Base-by-base conservation (phyloP, 2,329 filamentous ascomycete genomes). In the Fusarium transvaalense region DNA sequence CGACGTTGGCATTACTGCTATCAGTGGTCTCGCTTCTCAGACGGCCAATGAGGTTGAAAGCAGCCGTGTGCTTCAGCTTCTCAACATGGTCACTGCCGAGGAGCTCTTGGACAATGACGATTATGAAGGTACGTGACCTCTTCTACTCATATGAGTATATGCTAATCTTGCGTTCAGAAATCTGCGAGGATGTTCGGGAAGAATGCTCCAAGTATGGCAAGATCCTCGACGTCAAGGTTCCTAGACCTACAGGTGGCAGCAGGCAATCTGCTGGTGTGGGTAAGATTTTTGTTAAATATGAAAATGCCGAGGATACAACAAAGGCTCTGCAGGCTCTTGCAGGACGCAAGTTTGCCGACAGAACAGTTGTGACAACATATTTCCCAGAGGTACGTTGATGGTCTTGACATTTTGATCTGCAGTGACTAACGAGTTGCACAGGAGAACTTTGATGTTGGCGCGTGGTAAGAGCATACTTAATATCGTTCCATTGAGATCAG, bases 41-140 rank as follows among this genome's bases (percentile, higher is more conserved):
- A 93, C 90, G 5, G 91, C 92, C 37, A 86, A 86, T 57, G 92
- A 94, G 63, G 84, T 92, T 34, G 94, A 97, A 72, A 89, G 91
- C 63, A 92, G 92, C 69, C 88, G 92, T 57, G 95, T 99, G 17
- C 79, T 99, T 64, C 95, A 97, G 81, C 84, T 99, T 65, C 88
- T 99, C 76, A 99, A 99, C 83, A 99, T 99, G 96, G 95, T 99
- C 35, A 99, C 96, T 0, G 86, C 94, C 0, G 96, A 99, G 74
- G 96, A 99, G 80, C 84, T 99, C 25, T 89, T 97, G 81, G 94
- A 98, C 76, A 90, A 90, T 52, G 94, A 98, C 35, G 96, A 99
- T 76, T 98, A 97, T 76, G 92, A 97, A 81, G 95, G 95, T 94
- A 85, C 76, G 83, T 73, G 19, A 39, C 15, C 32, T 15, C 21